Conservation (phyloP, 305 asterid species). For the Plantago lanceolata region DNA sequence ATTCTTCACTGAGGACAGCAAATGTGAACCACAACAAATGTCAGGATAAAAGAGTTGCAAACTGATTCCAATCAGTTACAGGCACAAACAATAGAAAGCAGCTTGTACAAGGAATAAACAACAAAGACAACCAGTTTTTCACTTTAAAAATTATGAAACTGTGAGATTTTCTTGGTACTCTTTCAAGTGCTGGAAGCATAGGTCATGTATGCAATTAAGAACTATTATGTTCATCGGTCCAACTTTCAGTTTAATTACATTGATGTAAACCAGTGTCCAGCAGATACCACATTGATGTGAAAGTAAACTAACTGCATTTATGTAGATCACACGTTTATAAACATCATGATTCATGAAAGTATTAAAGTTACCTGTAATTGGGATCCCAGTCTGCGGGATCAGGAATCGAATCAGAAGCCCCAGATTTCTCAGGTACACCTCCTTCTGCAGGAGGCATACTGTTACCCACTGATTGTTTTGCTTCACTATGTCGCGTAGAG, state of each 20-base stretch:
- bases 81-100: neutral
- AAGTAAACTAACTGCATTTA: constrained; percentile 18
- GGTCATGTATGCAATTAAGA: neutral
- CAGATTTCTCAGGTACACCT: constrained; percentile 53
- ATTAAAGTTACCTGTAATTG: constrained; percentile 70
- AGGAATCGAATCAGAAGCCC: constrained; percentile 68
- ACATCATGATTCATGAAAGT: constrained; percentile 22
- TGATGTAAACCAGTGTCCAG: neutral
- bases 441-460: constrained; percentile 47
- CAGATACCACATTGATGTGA: constrained; percentile 8
- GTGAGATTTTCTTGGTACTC: neutral
- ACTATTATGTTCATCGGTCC: too few species aligned
- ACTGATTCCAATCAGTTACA: neutral
- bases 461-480: constrained; percentile 33
- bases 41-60: neutral
- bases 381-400: constrained; percentile 99
- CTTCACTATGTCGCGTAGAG: constrained; percentile 43
- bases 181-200: too few species aligned
- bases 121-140: neutral
- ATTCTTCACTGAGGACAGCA: constrained; percentile 69
- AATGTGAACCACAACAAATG: neutral
- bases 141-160: neutral
- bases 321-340: constrained; percentile 1
- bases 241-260: neutral
- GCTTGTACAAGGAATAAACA: neutral